Conservation (phyloP, 2,329 filamentous ascomycete genomes). For the Clonostachys sp. region DNA sequence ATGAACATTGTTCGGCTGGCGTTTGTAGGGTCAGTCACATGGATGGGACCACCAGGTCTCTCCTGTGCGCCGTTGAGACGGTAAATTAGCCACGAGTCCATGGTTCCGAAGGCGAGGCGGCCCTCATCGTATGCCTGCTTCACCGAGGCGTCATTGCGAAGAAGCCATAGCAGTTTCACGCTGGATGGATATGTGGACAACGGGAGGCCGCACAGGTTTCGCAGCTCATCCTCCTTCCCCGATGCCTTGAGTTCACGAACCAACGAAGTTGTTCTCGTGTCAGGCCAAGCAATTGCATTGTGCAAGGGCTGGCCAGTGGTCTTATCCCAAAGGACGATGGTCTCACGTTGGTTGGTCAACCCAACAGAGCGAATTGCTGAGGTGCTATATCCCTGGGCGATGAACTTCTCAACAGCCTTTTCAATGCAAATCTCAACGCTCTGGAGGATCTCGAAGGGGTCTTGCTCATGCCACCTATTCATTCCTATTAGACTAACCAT, state of each 20-base stretch:
- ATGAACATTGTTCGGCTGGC: constrained; percentile 93
- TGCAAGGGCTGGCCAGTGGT: constrained; percentile 72
- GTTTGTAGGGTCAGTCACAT: constrained; percentile 77
- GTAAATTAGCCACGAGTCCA: constrained; percentile 78
- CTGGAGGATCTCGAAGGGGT: constrained; percentile 67
- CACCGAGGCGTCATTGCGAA: constrained; percentile 63
- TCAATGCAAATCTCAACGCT: constrained; percentile 76
- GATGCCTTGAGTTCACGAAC: constrained; percentile 68
- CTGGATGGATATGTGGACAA: constrained; percentile 80
- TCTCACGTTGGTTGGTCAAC: constrained; percentile 82
- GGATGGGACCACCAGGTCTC: constrained; percentile 51
- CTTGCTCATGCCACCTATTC: constrained; percentile 77
- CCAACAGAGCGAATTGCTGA: constrained; percentile 70
- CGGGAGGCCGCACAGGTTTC: constrained; percentile 67
- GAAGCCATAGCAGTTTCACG: constrained; percentile 73
- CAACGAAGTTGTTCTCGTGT: constrained; percentile 69
- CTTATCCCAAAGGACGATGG: constrained; percentile 74
- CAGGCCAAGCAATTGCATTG: constrained; percentile 82
- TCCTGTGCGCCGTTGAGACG: constrained; percentile 64
- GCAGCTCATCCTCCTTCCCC: constrained; percentile 62
- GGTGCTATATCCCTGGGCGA: constrained; percentile 60
- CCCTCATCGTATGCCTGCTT: constrained; percentile 68
- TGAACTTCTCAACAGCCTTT: constrained; percentile 64
- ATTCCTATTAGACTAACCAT: neutral
- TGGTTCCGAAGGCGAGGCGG: constrained; percentile 71